These are phyloP conservation scores for Malus hybrid DNA, from an alignment of 331 rosid genomes.

Conservation along the genomic window DNA sequence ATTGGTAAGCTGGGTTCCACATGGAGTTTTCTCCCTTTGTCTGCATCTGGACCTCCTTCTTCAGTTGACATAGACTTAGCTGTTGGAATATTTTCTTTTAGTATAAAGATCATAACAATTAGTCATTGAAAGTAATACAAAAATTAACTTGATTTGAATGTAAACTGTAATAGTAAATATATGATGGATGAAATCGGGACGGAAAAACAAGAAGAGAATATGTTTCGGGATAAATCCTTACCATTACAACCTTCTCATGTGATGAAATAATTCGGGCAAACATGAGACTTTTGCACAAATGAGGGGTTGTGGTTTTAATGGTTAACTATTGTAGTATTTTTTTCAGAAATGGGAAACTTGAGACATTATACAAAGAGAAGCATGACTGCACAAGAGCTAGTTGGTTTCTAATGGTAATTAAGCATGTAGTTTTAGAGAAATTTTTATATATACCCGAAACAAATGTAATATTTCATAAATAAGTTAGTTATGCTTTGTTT, in stretches of 20 bases:
- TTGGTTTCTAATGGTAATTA: not conserved
- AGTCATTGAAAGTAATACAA: not conserved
- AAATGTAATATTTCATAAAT: not conserved
- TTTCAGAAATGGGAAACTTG: not conserved
- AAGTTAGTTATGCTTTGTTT: not conserved
- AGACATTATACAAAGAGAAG: not conserved
- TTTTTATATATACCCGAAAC: not conserved
- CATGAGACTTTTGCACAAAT: not conserved
- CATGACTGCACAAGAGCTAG: not conserved
- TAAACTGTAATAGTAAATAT: not conserved
- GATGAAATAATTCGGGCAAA: not conserved
- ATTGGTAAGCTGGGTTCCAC: constrained; percentile 79
- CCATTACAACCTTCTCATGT: too few species aligned
- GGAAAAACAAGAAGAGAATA: too few species aligned
- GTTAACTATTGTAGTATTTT: not conserved
- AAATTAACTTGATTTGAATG: not conserved
- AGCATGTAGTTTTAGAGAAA: too few species aligned
- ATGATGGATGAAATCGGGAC: too few species aligned
- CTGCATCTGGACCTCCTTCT: not conserved
- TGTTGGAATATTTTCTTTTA: not conserved
- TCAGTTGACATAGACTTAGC: not conserved
- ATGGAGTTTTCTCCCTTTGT: constrained; percentile 30
- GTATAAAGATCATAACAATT: not conserved
- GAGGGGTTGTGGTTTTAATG: not conserved
- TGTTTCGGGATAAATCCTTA: too few species aligned